These are phyloP conservation scores for Parasitella parasitica DNA, from an alignment of 371 early-diverging fungal species.

Conservation along the genomic window DNA sequence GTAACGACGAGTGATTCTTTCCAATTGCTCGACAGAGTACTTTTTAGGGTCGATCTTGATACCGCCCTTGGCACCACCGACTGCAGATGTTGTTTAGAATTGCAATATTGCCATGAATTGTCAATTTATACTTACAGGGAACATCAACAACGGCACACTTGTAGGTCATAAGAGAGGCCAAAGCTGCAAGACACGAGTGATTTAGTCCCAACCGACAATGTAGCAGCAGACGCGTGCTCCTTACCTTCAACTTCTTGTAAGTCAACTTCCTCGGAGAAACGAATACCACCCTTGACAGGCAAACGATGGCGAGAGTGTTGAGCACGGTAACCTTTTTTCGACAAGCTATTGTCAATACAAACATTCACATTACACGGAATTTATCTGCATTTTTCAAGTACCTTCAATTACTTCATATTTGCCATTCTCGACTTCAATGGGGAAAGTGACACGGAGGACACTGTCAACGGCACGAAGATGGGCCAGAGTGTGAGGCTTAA, in stretches of 20 bases:
- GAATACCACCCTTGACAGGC: conserved; percentile 88
- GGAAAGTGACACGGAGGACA: conserved; percentile 83
- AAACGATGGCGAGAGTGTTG: conserved; percentile 89
- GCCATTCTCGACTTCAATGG: conserved; percentile 77
- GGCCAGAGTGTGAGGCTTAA: conserved; percentile 65
- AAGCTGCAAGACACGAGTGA: conserved; percentile 30
- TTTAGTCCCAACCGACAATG: neutral
- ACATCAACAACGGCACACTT: conserved; percentile 94
- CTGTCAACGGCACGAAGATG: conserved; percentile 82
- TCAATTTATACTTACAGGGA: conserved; percentile 63
- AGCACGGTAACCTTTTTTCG: conserved; percentile 81
- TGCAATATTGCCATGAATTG: neutral
- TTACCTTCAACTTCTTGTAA: conserved; percentile 81
- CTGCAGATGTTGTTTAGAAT: conserved; percentile 7
- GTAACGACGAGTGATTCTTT: conserved; percentile 87
- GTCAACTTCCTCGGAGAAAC: conserved; percentile 80
- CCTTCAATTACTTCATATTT: conserved; percentile 74
- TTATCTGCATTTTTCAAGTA: conserved; percentile 6
- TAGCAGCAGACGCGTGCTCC: neutral
- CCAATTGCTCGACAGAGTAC: conserved; percentile 76
- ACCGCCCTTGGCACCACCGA: conserved; percentile 87
- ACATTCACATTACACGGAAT: neutral
- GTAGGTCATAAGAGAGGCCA: conserved; percentile 85
- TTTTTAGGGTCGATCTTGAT: conserved; percentile 81
- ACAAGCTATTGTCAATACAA: neutral